Conservation (phyloP, 768 basidiomycete species). For the Boletus rubescentipes region DNA sequence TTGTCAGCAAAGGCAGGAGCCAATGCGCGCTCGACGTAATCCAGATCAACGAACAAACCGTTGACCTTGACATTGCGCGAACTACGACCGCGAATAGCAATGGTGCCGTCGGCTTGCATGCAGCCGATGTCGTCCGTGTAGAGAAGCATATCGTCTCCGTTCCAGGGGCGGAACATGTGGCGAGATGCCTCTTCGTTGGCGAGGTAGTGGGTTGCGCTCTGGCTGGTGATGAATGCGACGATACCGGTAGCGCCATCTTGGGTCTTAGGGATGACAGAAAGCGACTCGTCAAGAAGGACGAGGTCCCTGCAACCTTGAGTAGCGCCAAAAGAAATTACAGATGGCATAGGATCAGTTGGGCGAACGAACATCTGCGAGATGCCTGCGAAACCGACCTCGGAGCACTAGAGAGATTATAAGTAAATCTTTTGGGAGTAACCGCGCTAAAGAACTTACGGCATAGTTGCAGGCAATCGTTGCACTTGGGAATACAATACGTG, state of each 20-base stretch:
- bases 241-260: slow-evolving; percentile 5
- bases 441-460: slow-evolving; percentile 17
- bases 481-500: slow-evolving; percentile 22
- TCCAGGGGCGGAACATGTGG: slow-evolving; percentile 17
- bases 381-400: slow-evolving; percentile 16
- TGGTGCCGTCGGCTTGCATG: slow-evolving; percentile 18
- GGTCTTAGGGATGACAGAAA: slow-evolving; percentile 7
- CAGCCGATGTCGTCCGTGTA: slow-evolving; percentile 17
- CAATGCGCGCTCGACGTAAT: slow-evolving; percentile 16
- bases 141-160: slow-evolving; percentile 10
- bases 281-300: slow-evolving; percentile 15
- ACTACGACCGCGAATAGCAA: slow-evolving; percentile 11
- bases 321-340: slow-evolving; percentile 9
- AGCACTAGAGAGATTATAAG: slow-evolving; percentile 9
- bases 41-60: slow-evolving; percentile 15
- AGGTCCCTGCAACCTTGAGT: slow-evolving; percentile 10
- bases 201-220: slow-evolving; percentile 13
- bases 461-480: slow-evolving; percentile 33
- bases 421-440: not conserved
- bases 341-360: slow-evolving; percentile 13
- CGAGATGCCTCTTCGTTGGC: slow-evolving; percentile 13
- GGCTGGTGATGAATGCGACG: slow-evolving; percentile 11
- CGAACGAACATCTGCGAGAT: slow-evolving; percentile 14
- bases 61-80: slow-evolving; percentile 19
- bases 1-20: slow-evolving; percentile 12